Evolutionary conservation across 2,329 filamentous ascomycete genomes (phyloP).

Genomic region (Ophiostoma triangulosporum): DNA sequence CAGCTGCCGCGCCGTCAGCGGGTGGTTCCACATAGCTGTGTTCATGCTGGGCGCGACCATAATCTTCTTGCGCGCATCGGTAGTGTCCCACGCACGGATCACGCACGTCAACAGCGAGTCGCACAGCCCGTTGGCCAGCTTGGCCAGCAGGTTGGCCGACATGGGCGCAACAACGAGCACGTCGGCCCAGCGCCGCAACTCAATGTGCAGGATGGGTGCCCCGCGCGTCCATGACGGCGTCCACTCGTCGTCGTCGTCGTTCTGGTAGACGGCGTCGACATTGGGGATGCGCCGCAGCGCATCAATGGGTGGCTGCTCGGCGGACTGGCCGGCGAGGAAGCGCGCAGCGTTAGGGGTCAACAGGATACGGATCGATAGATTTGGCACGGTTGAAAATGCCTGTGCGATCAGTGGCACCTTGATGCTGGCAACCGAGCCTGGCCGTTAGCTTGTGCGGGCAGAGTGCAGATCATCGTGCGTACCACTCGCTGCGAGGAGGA

Average conservation of each 20-base stretch:
- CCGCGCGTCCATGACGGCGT: conserved; percentile 61
- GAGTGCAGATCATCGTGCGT: neutral
- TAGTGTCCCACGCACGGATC: conserved; percentile 76
- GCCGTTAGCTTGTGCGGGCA: neutral
- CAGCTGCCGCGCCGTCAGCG: conserved; percentile 62
- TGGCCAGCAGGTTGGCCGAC: conserved; percentile 74
- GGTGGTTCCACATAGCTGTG: conserved; percentile 79
- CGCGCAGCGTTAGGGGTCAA: conserved; percentile 59
- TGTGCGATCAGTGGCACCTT: conserved; percentile 58
- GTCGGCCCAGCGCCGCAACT: conserved; percentile 67
- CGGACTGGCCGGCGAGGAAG: conserved; percentile 64
- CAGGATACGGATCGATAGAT: conserved; percentile 70
- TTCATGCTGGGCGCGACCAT: conserved; percentile 70
- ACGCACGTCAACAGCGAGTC: conserved; percentile 65
- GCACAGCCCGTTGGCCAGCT: conserved; percentile 62
- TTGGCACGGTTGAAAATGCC: conserved; percentile 32
- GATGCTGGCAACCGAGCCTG: conserved; percentile 66
- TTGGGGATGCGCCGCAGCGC: conserved; percentile 47
- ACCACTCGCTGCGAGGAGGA: conserved; percentile 26
- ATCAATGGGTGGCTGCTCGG: conserved; percentile 59
- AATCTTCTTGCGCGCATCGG: conserved; percentile 50
- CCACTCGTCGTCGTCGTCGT: conserved; percentile 76
- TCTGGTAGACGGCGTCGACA: conserved; percentile 63
- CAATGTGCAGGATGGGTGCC: conserved; percentile 78
- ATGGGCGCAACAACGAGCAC: conserved; percentile 69